phyloP scores from a whole-genome alignment of 129 eudicot species.

The Artemisia annua region DNA sequence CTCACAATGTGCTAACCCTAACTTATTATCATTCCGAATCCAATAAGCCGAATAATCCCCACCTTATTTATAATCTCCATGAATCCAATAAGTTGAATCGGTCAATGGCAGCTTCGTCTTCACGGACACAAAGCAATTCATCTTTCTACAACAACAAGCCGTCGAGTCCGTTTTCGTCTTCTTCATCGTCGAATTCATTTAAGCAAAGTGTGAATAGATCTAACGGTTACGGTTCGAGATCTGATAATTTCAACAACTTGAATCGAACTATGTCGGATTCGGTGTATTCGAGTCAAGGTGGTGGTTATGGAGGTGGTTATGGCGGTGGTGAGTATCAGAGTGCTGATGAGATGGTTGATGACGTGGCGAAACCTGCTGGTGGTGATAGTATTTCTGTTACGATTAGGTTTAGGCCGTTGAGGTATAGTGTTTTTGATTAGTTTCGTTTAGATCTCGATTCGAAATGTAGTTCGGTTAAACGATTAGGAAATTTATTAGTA shows the following conservation, averaged over 20 bases:
- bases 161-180: constrained; percentile 77
- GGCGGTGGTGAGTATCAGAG: constrained; percentile 58
- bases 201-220: constrained; percentile 64
- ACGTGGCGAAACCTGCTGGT: constrained; percentile 48
- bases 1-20: too few relatives aligned
- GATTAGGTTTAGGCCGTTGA: constrained; percentile 92
- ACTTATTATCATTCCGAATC: too few relatives aligned
- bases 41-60: too few relatives aligned
- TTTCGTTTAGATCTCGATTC: constrained; percentile 21
- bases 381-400: constrained; percentile 98
- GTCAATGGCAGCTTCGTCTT: constrained; percentile 83
- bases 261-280: constrained; percentile 46
- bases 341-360: constrained; percentile 61
- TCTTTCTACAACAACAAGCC: constrained; percentile 59
- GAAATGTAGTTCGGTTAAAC: not conserved
- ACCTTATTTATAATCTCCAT: too few relatives aligned
- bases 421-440: constrained; percentile 43
- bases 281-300: constrained; percentile 42
- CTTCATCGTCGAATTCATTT: constrained; percentile 79
- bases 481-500: too few relatives aligned
- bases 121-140: constrained; percentile 65
- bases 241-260: constrained; percentile 36
- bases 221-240: constrained; percentile 59
- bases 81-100: constrained; percentile 14
- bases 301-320: constrained; percentile 35